phyloP scores from a whole-genome alignment of 257 asterid species.

The Jacaranda mimosifolia region DNA sequence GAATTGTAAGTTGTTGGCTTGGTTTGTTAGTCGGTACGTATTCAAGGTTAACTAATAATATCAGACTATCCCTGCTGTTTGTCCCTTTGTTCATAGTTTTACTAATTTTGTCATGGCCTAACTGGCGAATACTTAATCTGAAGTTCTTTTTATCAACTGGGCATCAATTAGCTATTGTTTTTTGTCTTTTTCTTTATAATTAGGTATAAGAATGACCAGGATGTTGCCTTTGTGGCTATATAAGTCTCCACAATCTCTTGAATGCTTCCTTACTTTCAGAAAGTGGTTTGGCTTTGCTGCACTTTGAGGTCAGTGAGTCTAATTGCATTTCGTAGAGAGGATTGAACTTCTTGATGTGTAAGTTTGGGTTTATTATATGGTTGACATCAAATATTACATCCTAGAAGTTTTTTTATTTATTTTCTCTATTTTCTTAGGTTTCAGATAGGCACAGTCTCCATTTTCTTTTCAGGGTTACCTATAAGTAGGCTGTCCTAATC shows the following conservation, averaged over 20 bases:
- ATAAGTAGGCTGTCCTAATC: conserved; percentile 24
- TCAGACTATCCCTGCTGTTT: neutral
- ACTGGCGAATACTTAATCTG: too few species aligned
- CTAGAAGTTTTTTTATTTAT: conserved; percentile 7
- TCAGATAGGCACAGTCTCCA: conserved; percentile 24
- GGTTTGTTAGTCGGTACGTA: conserved; percentile 15
- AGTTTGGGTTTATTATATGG: conserved; percentile 23
- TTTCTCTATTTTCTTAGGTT: conserved; percentile 17
- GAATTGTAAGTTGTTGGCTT: conserved; percentile 72
- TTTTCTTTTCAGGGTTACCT: conserved; percentile 27
- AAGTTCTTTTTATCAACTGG: conserved; percentile 25
- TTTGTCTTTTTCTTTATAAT: neutral
- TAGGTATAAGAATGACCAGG: conserved; percentile 91
- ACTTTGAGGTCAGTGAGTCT: conserved; percentile 79
- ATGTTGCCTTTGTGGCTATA: conserved; percentile 80
- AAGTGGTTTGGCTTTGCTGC: conserved; percentile 88
- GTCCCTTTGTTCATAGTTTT: conserved; percentile 12
- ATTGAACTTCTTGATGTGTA: conserved; percentile 26
- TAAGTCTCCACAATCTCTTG: conserved; percentile 85
- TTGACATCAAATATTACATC: conserved; percentile 15
- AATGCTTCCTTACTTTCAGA: conserved; percentile 89
- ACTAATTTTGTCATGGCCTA: neutral
- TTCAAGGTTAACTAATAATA: conserved; percentile 10
- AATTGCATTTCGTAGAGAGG: conserved; percentile 26
- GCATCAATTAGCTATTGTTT: conserved; percentile 12